phyloP scores from a whole-genome alignment of 2,329 filamentous ascomycete species.

The Plectosphaerella plurivora region DNA sequence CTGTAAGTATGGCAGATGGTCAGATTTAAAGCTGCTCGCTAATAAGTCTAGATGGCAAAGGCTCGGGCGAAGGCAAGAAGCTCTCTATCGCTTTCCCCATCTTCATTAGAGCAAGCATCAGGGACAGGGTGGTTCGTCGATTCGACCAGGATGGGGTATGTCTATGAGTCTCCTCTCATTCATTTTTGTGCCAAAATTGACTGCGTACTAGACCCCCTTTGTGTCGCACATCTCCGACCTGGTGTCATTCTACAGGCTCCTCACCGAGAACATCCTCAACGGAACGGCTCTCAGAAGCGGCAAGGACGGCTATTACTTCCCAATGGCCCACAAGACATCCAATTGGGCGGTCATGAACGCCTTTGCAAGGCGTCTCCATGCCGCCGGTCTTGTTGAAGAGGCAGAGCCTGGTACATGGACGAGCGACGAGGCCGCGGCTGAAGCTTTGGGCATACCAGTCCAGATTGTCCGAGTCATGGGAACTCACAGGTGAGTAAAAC shows the following conservation, averaged over 20 bases:
- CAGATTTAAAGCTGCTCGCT: neutral
- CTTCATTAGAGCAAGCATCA: constrained; percentile 21
- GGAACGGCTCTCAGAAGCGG: constrained; percentile 19
- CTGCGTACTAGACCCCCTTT: constrained; percentile 13
- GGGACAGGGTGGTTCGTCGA: constrained; percentile 21
- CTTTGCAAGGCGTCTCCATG: constrained; percentile 19
- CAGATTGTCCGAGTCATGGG: constrained; percentile 18
- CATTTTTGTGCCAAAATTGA: constrained; percentile 1
- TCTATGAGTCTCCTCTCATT: neutral
- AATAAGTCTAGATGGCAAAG: constrained; percentile 22
- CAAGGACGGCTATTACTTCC: constrained; percentile 28
- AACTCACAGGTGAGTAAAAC: constrained; percentile 17
- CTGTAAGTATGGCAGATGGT: constrained; percentile 15
- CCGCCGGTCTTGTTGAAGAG: constrained; percentile 21
- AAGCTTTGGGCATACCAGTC: constrained; percentile 22
- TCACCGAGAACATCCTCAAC: constrained; percentile 22
- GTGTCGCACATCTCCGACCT: constrained; percentile 25
- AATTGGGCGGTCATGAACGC: constrained; percentile 24
- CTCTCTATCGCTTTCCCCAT: constrained; percentile 26
- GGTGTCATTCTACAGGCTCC: constrained; percentile 19
- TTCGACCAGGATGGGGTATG: constrained; percentile 26
- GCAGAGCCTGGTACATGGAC: constrained; percentile 20
- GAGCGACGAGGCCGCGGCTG: constrained; percentile 22
- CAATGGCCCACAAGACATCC: constrained; percentile 17
- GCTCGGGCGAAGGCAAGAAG: constrained; percentile 24